A percentile compares a stretch with the other conserved stretches of the same genome.
phyloP scores from a whole-genome alignment of 257 asterid species.

The Nicotiana undulata region DNA sequence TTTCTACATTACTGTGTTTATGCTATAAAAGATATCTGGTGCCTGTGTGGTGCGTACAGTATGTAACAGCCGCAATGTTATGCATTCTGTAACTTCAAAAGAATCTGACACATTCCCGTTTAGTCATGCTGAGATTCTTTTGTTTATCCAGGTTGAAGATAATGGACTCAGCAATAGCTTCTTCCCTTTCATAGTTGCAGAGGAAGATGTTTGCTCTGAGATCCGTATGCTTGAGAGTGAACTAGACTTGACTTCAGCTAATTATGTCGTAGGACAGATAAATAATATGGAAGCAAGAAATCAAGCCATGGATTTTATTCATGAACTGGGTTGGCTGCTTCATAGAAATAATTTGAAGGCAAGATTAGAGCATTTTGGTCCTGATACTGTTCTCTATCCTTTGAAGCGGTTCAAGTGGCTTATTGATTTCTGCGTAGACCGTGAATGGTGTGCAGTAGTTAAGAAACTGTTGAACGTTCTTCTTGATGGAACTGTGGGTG shows the following conservation, averaged over 20 bases:
- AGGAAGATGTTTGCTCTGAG: constrained; percentile 61
- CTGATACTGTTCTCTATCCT: constrained; percentile 28
- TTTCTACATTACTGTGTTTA: not conserved
- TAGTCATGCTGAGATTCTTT: not conserved
- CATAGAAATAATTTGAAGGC: constrained; percentile 43
- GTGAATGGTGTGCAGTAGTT: constrained; percentile 66
- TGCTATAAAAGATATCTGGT: not conserved
- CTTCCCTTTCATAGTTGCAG: constrained; percentile 66
- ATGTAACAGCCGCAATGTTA: not conserved
- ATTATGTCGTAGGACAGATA: constrained; percentile 21
- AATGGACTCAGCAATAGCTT: constrained; percentile 59
- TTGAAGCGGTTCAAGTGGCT: constrained; percentile 57
- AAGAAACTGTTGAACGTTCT: constrained; percentile 49
- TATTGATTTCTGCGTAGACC: constrained; percentile 55
- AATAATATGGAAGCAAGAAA: constrained; percentile 27
- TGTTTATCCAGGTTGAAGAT: constrained; percentile 51
- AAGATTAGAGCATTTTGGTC: constrained; percentile 30
- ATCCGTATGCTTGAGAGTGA: constrained; percentile 65
- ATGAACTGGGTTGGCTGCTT: constrained; percentile 80
- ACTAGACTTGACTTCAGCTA: constrained; percentile 34
- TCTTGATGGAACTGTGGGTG: constrained; percentile 46
- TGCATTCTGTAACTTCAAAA: not conserved
- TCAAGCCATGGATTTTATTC: constrained; percentile 55
- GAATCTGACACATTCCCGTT: not conserved
- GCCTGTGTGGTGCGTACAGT: not conserved